These are phyloP conservation scores for Novakomyces olei DNA, from an alignment of 805 yeast species.

Conservation along the genomic window DNA sequence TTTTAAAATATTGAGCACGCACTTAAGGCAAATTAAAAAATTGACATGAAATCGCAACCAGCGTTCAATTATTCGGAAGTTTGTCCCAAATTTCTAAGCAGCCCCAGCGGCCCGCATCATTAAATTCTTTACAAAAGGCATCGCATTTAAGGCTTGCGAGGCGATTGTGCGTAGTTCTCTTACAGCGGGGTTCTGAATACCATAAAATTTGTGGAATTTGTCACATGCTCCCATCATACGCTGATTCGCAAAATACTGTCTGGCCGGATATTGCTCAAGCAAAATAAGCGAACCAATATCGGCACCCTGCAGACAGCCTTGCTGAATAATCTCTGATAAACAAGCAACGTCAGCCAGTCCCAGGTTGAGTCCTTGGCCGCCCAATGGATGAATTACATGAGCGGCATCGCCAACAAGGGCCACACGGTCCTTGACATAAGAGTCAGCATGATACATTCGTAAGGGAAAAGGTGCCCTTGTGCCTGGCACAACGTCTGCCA, in stretches of 20 bases:
- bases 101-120: too few species aligned
- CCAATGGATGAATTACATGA: slow-evolving; percentile 89
- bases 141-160: too few species aligned
- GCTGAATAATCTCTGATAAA: slow-evolving; percentile 45
- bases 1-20: too few species aligned
- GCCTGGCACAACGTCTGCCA: slow-evolving; percentile 32
- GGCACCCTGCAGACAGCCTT: slow-evolving; percentile 51
- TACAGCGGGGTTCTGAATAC: not conserved
- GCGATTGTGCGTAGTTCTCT: not conserved
- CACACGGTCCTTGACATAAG: slow-evolving; percentile 59
- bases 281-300: slow-evolving; percentile 70
- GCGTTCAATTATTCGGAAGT: too few species aligned
- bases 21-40: too few species aligned
- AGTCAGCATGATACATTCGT: slow-evolving; percentile 72
- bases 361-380: slow-evolving; percentile 96
- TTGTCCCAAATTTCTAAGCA: too few species aligned
- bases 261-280: slow-evolving; percentile 68
- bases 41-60: too few species aligned
- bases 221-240: slow-evolving; percentile 71
- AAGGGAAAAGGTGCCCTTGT: slow-evolving; percentile 80
- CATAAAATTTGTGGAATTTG: slow-evolving; percentile 70
- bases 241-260: slow-evolving; percentile 64
- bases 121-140: too few species aligned
- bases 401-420: slow-evolving; percentile 98
- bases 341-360: slow-evolving; percentile 81